Evolutionary conservation across 495 filamentous ascomycete species (phyloP).

Genomic region (Cairneyella variabilis): DNA sequence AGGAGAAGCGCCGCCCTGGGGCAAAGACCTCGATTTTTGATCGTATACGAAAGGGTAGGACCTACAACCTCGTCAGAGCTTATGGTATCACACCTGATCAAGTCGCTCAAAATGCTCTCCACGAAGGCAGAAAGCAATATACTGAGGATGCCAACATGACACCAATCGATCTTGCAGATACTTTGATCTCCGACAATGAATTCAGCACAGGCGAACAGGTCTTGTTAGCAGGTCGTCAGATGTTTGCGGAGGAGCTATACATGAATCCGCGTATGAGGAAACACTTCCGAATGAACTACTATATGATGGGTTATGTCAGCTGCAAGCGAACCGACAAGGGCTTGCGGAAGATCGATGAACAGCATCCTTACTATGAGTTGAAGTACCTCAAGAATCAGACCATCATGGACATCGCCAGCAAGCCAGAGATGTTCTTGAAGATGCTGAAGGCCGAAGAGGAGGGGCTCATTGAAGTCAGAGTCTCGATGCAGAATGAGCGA

Average conservation of each 20-base stretch:
- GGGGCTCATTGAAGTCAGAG: conserved; percentile 77
- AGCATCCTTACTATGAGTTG: conserved; percentile 95
- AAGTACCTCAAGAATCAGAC: conserved; percentile 92
- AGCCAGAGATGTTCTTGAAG: conserved; percentile 83
- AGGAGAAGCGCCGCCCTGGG: conserved; percentile 74
- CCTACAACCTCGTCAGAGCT: conserved; percentile 78
- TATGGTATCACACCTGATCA: conserved; percentile 88
- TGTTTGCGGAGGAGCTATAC: conserved; percentile 89
- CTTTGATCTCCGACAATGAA: conserved; percentile 61
- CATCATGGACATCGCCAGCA: conserved; percentile 70
- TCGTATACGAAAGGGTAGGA: conserved; percentile 70
- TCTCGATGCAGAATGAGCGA: conserved; percentile 69
- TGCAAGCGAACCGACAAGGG: conserved; percentile 92
- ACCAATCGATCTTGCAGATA: conserved; percentile 84
- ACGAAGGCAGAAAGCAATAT: conserved; percentile 70
- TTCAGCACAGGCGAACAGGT: conserved; percentile 75
- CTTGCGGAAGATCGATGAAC: conserved; percentile 87
- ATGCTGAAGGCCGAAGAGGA: conserved; percentile 98
- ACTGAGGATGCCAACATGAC: conserved; percentile 73
- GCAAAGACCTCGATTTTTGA: conserved; percentile 72
- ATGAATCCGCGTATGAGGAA: conserved; percentile 88
- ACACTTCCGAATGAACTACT: conserved; percentile 75
- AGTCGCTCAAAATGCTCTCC: conserved; percentile 78
- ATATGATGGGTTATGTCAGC: conserved; percentile 74
- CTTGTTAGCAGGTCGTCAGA: conserved; percentile 70